Percentiles rank a stretch among this genome's conserved stretches.
phyloP scores from a whole-genome alignment of 768 basidiomycete species.

The Serendipita sp. region DNA sequence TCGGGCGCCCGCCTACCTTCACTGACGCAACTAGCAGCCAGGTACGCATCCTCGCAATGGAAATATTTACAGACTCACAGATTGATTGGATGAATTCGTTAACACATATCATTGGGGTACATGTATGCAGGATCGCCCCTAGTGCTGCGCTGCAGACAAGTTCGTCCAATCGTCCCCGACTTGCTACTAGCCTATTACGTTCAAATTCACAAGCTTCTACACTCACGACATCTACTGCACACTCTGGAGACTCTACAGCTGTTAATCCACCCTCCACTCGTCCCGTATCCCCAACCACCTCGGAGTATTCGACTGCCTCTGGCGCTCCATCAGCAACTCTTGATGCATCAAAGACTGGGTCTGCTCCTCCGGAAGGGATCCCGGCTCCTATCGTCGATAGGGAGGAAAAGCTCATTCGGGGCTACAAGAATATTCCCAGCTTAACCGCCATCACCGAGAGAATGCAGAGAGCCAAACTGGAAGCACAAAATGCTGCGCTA shows the following conservation, averaged over 20 bases:
- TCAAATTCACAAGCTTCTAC: slow-evolving; percentile 16
- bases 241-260: slow-evolving; percentile 41
- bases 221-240: slow-evolving; percentile 30
- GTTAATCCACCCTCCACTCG: slow-evolving; percentile 56
- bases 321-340: slow-evolving; percentile 15
- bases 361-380: slow-evolving; percentile 6
- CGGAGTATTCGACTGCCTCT: slow-evolving; percentile 23
- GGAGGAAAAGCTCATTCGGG: slow-evolving; percentile 32
- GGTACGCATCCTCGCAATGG: neutral
- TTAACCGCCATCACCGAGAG: slow-evolving; percentile 75
- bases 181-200: slow-evolving; percentile 7
- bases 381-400: slow-evolving; percentile 13
- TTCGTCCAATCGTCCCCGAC: slow-evolving; percentile 7
- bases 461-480: slow-evolving; percentile 40
- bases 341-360: slow-evolving; percentile 14
- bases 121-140: neutral
- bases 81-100: neutral
- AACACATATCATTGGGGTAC: neutral
- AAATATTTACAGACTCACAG: neutral
- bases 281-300: slow-evolving; percentile 44
- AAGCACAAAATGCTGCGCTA: slow-evolving; percentile 33
- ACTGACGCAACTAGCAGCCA: slow-evolving; percentile 10
- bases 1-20: slow-evolving; percentile 7
- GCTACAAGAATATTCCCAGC: slow-evolving; percentile 79
- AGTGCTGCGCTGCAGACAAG: neutral